Conservation (phyloP, 768 basidiomycete genomes). For the Phlegmacium glaucopus region DNA sequence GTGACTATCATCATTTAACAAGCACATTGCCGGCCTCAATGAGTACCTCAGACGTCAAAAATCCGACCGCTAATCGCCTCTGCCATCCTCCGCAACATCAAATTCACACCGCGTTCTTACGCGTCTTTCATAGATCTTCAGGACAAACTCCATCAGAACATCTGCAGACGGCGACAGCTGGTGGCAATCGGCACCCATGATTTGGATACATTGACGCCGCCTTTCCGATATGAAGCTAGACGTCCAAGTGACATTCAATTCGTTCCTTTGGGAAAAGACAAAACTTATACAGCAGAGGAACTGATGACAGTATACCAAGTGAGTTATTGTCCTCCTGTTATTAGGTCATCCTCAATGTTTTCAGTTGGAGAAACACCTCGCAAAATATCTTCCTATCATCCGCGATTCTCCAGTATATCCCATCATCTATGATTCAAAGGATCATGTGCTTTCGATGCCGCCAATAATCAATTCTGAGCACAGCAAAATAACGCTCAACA, state of each 20-base stretch:
- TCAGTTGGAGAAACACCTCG: constrained; percentile 89
- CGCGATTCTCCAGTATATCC: constrained; percentile 95
- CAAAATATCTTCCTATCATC: constrained; percentile 88
- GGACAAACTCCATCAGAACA: constrained; percentile 97
- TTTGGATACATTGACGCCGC: constrained; percentile 80
- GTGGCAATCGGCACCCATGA: constrained; percentile 98
- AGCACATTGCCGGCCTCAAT: not conserved
- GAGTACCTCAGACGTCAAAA: constrained; percentile 55
- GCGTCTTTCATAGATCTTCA: constrained; percentile 99
- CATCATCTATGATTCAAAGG: constrained; percentile 90
- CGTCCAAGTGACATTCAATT: constrained; percentile 91
- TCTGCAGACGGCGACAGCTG: constrained; percentile 84
- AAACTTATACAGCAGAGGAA: constrained; percentile 81
- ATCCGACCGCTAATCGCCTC: constrained; percentile 91
- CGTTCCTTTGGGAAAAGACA: constrained; percentile 75
- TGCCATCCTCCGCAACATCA: constrained; percentile 86
- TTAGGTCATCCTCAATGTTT: not conserved
- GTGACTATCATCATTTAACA: constrained; percentile 39
- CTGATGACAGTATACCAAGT: constrained; percentile 95
- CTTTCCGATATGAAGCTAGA: constrained; percentile 84
- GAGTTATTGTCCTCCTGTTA: constrained; percentile 13
- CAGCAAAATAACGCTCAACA: constrained; percentile 94
- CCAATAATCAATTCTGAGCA: constrained; percentile 98
- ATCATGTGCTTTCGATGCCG: constrained; percentile 92
- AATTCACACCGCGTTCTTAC: constrained; percentile 86